phyloP scores from a whole-genome alignment of 2,329 filamentous ascomycete genomes.

The Ceratocystis alfenasii region DNA sequence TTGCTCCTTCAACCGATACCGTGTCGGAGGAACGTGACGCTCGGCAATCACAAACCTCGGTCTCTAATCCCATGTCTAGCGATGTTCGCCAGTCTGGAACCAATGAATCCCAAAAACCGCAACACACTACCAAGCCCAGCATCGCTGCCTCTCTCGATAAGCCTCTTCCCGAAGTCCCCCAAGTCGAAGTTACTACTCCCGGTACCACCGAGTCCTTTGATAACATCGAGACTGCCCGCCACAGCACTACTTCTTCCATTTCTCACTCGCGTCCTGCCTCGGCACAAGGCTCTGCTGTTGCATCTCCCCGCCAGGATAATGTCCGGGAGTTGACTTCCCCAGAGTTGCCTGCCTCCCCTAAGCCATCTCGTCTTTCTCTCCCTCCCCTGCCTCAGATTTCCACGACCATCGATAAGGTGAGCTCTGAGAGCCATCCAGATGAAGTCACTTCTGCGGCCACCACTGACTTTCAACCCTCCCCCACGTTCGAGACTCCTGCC shows the following conservation, averaged over 20 bases:
- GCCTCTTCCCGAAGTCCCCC: slow-evolving; percentile 53
- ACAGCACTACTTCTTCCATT: slow-evolving; percentile 1
- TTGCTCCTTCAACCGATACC: background rate
- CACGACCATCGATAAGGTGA: slow-evolving; percentile 40
- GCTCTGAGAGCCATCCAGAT: slow-evolving; percentile 33
- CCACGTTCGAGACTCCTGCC: slow-evolving; percentile 57
- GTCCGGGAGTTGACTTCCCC: background rate
- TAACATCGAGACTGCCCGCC: background rate
- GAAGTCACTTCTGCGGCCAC: slow-evolving; percentile 15
- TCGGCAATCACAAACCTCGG: slow-evolving; percentile 22
- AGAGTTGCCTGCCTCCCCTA: slow-evolving; percentile 5
- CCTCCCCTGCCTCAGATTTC: slow-evolving; percentile 48
- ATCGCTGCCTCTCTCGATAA: slow-evolving; percentile 45
- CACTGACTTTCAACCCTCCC: slow-evolving; percentile 39
- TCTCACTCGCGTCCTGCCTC: slow-evolving; percentile 31
- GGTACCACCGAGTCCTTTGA: slow-evolving; percentile 27
- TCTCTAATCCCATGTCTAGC: slow-evolving; percentile 21
- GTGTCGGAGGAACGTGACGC: background rate
- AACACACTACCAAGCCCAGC: slow-evolving; percentile 30
- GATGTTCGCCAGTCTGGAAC: background rate
- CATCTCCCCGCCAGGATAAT: slow-evolving; percentile 1
- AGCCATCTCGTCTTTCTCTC: slow-evolving; percentile 37
- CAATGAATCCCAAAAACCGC: slow-evolving; percentile 22
- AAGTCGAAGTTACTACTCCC: slow-evolving; percentile 34
- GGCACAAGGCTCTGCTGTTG: slow-evolving; percentile 33